A percentile compares a stretch with the other conserved stretches of the same genome.
Conservation (phyloP, 768 basidiomycete genomes). For the Inosperma sp. region DNA sequence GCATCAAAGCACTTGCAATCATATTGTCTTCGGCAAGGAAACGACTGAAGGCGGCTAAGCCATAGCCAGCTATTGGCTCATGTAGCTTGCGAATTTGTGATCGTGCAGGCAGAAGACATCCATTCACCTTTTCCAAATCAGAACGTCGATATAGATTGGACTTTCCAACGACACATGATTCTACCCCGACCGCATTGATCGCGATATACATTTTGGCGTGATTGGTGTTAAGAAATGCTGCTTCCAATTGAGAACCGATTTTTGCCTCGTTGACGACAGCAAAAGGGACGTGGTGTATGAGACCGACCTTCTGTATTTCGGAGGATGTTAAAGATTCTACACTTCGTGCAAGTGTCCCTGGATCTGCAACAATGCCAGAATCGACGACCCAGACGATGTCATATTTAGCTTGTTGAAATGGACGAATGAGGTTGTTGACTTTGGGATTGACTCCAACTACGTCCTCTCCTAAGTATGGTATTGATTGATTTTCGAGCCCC, state of each 20-base stretch:
- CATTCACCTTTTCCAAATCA: slow-evolving; percentile 74
- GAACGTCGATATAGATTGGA: slow-evolving; percentile 91
- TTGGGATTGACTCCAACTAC: slow-evolving; percentile 92
- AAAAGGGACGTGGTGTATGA: slow-evolving; percentile 84
- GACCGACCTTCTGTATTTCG: no score
- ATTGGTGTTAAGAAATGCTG: slow-evolving; percentile 93
- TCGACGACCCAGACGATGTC: slow-evolving; percentile 97
- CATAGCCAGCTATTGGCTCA: slow-evolving; percentile 35
- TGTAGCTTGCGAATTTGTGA: slow-evolving; percentile 16
- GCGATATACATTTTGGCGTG: slow-evolving; percentile 98
- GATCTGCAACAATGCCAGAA: slow-evolving; percentile 81
- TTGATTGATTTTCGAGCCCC: background rate
- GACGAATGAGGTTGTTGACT: slow-evolving; percentile 89
- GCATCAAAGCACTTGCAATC: slow-evolving; percentile 91
- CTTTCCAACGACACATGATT: slow-evolving; percentile 97
- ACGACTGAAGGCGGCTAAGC: slow-evolving; percentile 76
- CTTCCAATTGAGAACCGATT: slow-evolving; percentile 83
- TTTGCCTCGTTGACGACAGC: slow-evolving; percentile 65
- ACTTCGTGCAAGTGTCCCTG: slow-evolving; percentile 77
- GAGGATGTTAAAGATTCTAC: slow-evolving; percentile 66
- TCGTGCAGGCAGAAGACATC: slow-evolving; percentile 48
- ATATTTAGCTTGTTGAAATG: slow-evolving; percentile 74
- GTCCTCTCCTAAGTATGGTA: slow-evolving; percentile 57
- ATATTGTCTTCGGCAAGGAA: slow-evolving; percentile 98
- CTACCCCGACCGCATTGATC: slow-evolving; percentile 82